Evolutionary conservation across 768 basidiomycete species (phyloP).

Genomic region (Suillus alpinus): DNA sequence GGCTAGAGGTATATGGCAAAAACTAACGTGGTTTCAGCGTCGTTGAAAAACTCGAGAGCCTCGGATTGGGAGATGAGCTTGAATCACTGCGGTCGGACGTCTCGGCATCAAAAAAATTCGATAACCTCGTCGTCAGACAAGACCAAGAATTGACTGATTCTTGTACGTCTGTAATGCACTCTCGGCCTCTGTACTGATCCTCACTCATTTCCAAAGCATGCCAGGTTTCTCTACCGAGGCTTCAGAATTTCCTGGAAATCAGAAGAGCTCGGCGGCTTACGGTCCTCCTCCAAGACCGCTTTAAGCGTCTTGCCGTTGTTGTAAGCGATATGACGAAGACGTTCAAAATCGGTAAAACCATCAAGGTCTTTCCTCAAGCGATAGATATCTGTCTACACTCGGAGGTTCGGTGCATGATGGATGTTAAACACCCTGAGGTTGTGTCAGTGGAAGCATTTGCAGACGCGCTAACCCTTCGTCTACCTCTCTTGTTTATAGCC

Average conservation of each 20-base stretch:
- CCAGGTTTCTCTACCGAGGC: background rate
- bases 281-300: background rate
- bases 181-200: background rate
- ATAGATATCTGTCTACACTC: background rate
- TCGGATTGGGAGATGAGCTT: background rate
- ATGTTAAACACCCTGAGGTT: background rate
- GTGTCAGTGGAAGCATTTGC: background rate
- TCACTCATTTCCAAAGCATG: background rate
- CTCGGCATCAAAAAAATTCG: background rate
- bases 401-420: background rate
- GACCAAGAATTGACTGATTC: background rate
- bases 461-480: background rate
- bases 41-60: background rate
- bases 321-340: background rate
- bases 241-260: background rate
- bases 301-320: background rate
- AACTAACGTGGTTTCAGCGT: background rate
- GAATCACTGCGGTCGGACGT: background rate
- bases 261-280: background rate
- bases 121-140: background rate
- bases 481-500: background rate
- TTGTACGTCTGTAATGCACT: background rate
- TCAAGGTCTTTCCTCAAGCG: background rate
- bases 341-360: background rate
- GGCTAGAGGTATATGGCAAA: background rate